These are phyloP conservation scores for Gracilaria domingensis DNA, from an alignment of 23 red algal genomes.

Conservation along the genomic window DNA sequence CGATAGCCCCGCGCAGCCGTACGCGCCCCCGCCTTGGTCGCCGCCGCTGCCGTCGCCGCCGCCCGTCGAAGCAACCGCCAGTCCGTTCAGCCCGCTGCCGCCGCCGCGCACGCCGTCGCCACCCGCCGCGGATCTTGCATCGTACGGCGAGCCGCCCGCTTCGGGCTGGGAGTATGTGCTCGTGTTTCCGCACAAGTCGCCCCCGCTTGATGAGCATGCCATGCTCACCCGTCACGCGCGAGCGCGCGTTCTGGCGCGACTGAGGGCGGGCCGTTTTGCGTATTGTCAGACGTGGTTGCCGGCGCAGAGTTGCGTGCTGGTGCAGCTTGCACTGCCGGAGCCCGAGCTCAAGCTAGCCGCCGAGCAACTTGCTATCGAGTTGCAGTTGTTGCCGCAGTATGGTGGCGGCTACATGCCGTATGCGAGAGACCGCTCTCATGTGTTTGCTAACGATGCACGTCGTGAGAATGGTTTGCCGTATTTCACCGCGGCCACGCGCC, in stretches of 20 bases:
- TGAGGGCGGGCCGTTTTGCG: constrained; percentile 46
- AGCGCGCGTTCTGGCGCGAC: constrained; percentile 10
- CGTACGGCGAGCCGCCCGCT: constrained; percentile 18
- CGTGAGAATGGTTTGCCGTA: constrained; percentile 44
- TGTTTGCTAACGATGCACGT: constrained; percentile 28
- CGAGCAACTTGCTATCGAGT: constrained; percentile 18
- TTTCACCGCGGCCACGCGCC: constrained; percentile 42
- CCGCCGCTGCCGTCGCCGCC: not conserved
- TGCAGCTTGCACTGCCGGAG: constrained; percentile 55
- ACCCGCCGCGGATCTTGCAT: not conserved
- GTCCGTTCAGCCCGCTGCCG: constrained; percentile 4
- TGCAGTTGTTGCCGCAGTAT: constrained; percentile 43
- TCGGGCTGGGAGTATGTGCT: constrained; percentile 79
- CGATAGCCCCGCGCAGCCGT: not conserved
- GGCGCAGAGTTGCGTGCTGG: constrained; percentile 29
- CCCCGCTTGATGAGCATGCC: constrained; percentile 20
- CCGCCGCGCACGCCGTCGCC: not conserved
- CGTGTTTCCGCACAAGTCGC: constrained; percentile 41
- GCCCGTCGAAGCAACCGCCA: not conserved
- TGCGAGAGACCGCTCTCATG: constrained; percentile 19
- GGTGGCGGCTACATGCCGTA: constrained; percentile 51
- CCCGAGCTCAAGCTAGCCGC: constrained; percentile 34
- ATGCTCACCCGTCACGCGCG: constrained; percentile 31
- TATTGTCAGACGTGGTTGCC: constrained; percentile 49
- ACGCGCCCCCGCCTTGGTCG: not conserved